Evolutionary conservation across 495 filamentous ascomycete species (phyloP).

Genomic region (Penicillium daleae): DNA sequence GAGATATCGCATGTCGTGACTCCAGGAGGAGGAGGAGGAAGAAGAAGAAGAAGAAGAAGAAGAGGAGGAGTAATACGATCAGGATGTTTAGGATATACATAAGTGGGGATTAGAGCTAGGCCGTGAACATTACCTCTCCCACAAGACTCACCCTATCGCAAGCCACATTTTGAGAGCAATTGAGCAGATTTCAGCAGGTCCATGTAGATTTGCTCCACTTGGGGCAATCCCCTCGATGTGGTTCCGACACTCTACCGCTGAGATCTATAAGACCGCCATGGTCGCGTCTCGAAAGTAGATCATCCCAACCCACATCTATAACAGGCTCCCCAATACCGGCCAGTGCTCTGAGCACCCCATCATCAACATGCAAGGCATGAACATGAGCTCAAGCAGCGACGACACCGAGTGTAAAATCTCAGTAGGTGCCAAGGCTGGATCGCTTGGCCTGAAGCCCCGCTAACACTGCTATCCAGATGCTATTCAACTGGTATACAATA

Average conservation of each 20-base stretch:
- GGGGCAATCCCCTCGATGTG: not conserved
- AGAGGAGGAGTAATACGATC: not conserved
- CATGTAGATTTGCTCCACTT: conserved; percentile 19
- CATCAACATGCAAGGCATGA: conserved; percentile 25
- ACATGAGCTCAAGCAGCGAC: conserved; percentile 23
- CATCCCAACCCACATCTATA: not conserved
- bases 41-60: too few species aligned
- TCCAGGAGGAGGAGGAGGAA: not conserved
- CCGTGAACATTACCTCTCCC: not conserved
- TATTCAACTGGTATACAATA: conserved; percentile 72
- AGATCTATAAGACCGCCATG: conserved; percentile 16
- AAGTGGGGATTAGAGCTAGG: not conserved
- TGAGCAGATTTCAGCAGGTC: conserved; percentile 27
- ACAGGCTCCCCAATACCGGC: not conserved
- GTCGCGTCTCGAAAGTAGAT: not conserved
- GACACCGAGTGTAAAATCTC: conserved; percentile 31
- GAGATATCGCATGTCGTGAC: too few species aligned
- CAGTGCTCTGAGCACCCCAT: not conserved
- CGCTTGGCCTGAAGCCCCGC: conserved; percentile 8
- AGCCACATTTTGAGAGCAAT: conserved; percentile 18
- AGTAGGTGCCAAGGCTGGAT: conserved; percentile 24
- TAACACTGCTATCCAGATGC: conserved; percentile 52
- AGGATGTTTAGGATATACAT: not conserved
- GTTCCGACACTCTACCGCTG: not conserved
- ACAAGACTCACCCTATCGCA: not conserved